Base-by-base conservation (phyloP, 2,329 filamentous ascomycete species). In the Trichoderma breve region DNA sequence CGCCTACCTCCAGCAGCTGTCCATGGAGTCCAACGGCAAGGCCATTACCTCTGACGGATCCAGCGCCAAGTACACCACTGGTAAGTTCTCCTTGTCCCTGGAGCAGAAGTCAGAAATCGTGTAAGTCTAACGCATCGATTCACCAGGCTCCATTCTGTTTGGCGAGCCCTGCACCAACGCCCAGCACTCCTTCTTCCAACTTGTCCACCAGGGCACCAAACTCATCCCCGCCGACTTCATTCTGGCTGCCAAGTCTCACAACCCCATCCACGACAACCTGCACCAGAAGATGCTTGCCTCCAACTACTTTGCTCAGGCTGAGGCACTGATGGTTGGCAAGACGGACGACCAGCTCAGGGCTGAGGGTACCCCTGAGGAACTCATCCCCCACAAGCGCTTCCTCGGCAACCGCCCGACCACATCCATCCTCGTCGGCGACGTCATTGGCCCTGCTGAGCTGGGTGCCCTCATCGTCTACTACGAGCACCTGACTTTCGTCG, bases 1-100 rank as follows among this genome's bases (percentile, higher is more conserved):
- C 47, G 96, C 96, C 77, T 99, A 99, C 86, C 92, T 99, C 70
- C 96, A 99, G 86, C 96, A 99, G 85, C 88, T 99, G 73, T 98
- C 95, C 73, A 99, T 99, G 96, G 96, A 99, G 87, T 98, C 95
- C 74, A 99, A 99, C 84, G 96, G 96, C 81, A 99, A 99, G 88
- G 93, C 93, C 73, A 94, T 98, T 80, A 97, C 95, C 74, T 90
- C 89, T n/a, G 93, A 96, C 79, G 92, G 90, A 72, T 91, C 94
- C 47, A 89, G 97, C 73, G 95, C 97, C 80, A 97, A 97, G 86
- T 99, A 99, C 87, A 98, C 95, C 72, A 99, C 96, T 47, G 95
- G 83, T 84, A 75, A 77, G 81, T 73, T 14, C 39, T 43, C 32
- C 5, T 6, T 57, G 2, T 9, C 7, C 6, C 26, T 14, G 9